phyloP scores from a whole-genome alignment of 768 basidiomycete species.

The Mycena filopes region DNA sequence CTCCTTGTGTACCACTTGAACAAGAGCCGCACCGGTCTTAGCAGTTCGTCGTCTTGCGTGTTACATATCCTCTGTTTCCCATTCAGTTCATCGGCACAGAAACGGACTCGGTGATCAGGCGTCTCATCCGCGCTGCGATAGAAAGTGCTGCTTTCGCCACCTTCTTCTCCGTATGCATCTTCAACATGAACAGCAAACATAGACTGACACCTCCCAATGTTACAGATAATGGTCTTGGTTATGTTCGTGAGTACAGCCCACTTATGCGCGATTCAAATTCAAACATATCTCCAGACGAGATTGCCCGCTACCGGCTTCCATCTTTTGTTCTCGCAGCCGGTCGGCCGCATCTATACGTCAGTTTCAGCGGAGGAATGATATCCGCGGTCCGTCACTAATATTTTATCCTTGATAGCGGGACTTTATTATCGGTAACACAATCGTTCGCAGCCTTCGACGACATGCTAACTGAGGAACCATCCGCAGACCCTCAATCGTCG shows the following conservation, averaged over 20 bases:
- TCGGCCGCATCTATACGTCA: conserved; percentile 27
- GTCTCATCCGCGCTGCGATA: conserved; percentile 9
- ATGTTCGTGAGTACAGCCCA: background rate
- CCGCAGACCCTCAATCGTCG: conserved; percentile 15
- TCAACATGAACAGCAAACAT: no score
- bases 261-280: background rate
- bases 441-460: no score
- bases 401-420: background rate
- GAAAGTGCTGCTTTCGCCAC: conserved; percentile 24
- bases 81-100: background rate
- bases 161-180: conserved; percentile 12
- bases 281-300: background rate
- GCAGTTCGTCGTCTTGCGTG: background rate
- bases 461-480: no score
- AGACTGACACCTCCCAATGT: background rate
- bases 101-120: conserved; percentile 12
- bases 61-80: background rate
- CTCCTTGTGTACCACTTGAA: conserved; percentile 7
- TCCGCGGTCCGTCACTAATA: no score
- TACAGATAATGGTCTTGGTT: conserved; percentile 15
- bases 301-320: background rate
- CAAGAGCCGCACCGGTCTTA: conserved; percentile 1
- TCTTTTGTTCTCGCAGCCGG: conserved; percentile 17
- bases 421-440: conserved; percentile 3
- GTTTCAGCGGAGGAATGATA: no score